A percentile compares a stretch with the other conserved stretches of the same genome.
Conservation (phyloP, 2,329 filamentous ascomycete species). For the Aspergillus versicolor region DNA sequence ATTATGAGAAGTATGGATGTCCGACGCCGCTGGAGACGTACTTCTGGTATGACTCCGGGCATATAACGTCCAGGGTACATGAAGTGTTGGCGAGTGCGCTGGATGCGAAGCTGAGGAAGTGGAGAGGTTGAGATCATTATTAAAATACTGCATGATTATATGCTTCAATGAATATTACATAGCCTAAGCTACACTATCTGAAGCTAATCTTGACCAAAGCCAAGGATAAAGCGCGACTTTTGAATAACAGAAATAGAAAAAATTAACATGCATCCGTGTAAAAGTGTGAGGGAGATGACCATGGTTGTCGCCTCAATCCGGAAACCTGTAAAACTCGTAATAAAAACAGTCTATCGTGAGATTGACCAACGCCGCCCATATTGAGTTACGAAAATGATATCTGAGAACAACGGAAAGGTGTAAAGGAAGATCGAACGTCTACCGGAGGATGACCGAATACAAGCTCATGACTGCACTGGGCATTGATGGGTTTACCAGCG, state of each 20-base stretch:
- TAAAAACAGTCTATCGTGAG: constrained; percentile 37
- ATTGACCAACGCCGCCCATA: constrained; percentile 39
- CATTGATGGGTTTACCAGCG: constrained; percentile 52
- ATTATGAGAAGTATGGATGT: constrained; percentile 49
- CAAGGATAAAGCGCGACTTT: constrained; percentile 16
- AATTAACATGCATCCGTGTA: constrained; percentile 20
- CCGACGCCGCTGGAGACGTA: constrained; percentile 42
- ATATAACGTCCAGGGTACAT: constrained; percentile 47
- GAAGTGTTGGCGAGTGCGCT: constrained; percentile 34
- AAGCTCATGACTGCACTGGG: constrained; percentile 25
- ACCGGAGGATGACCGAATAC: constrained; percentile 30
- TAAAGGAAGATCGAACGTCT: constrained; percentile 23
- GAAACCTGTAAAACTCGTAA: constrained; percentile 12
- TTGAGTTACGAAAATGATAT: constrained; percentile 33
- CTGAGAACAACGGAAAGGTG: constrained; percentile 17
- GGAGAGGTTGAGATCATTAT: constrained; percentile 3
- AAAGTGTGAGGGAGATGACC: constrained; percentile 7
- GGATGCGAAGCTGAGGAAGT: constrained; percentile 15
- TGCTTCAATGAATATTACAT: constrained; percentile 8
- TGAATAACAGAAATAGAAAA: constrained; percentile 11
- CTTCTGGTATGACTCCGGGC: constrained; percentile 51
- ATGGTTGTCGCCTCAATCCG: constrained; percentile 9
- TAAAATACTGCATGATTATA: neutral
- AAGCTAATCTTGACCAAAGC: constrained; percentile 9
- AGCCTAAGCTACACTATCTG: constrained; percentile 17